These are phyloP conservation scores for Penicillium daleae DNA, from an alignment of 495 filamentous ascomycete genomes.

Conservation along the genomic window DNA sequence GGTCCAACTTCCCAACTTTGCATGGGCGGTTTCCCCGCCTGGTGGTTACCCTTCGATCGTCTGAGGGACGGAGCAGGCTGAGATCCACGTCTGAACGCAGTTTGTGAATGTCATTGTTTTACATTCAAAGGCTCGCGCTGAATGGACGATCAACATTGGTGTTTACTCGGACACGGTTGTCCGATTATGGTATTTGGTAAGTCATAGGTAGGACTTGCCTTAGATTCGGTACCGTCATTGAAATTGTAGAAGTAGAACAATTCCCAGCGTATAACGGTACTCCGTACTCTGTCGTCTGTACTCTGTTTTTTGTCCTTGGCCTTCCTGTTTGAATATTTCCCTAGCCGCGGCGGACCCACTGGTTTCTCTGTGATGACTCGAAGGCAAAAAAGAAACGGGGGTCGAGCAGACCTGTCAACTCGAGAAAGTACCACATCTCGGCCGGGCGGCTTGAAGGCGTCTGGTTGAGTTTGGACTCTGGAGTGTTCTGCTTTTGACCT, in stretches of 20 bases:
- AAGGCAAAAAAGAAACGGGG: slow-evolving; percentile 17
- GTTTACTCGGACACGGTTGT: no score
- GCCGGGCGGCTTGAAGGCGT: not conserved
- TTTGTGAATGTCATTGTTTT: not conserved
- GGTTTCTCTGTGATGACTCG: slow-evolving; percentile 6
- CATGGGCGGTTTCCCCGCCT: slow-evolving; percentile 15
- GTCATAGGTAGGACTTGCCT: no score
- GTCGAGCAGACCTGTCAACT: slow-evolving; percentile 31
- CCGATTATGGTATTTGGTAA: no score
- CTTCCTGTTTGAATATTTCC: not conserved
- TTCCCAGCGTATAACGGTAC: no score
- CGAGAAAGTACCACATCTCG: not conserved
- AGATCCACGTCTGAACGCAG: slow-evolving; percentile 16
- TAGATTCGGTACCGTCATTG: no score
- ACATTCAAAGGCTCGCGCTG: no score
- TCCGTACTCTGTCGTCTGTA: not conserved
- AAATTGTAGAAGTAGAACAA: no score
- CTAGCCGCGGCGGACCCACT: slow-evolving; percentile 15
- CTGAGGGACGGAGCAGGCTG: slow-evolving; percentile 7
- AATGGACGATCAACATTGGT: no score
- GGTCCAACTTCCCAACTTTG: slow-evolving; percentile 19
- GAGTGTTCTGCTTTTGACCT: not conserved
- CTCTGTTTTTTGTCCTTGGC: not conserved
- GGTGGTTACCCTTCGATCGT: slow-evolving; percentile 22
- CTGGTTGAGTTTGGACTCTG: slow-evolving; percentile 7